Conservation (phyloP, 495 filamentous ascomycete genomes). For the Talaromyces nanjingensis region DNA sequence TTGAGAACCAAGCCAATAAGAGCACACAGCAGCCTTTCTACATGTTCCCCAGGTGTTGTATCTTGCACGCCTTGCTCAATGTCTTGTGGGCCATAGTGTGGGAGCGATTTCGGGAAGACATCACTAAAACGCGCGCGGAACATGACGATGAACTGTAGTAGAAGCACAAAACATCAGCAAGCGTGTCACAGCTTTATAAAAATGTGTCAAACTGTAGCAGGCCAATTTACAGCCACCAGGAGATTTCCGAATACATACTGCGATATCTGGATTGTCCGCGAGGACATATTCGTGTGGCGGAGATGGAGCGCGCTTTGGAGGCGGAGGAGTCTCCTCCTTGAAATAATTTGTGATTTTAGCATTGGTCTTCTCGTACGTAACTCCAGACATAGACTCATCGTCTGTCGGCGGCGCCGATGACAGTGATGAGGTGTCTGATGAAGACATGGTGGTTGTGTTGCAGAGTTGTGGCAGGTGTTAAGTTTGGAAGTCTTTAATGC, state of each 20-base stretch:
- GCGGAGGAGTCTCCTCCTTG: slow-evolving; percentile 49
- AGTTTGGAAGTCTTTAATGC: neutral
- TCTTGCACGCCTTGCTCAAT: slow-evolving; percentile 81
- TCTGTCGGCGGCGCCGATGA: slow-evolving; percentile 52
- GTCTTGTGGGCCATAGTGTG: slow-evolving; percentile 91
- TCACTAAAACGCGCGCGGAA: slow-evolving; percentile 91
- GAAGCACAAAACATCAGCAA: slow-evolving; percentile 31
- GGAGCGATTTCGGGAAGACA: slow-evolving; percentile 74
- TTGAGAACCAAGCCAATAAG: slow-evolving; percentile 83
- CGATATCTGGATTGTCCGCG: slow-evolving; percentile 81
- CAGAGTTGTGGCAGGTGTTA: slow-evolving; percentile 14
- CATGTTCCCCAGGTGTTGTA: slow-evolving; percentile 67
- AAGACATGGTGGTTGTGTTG: slow-evolving; percentile 31
- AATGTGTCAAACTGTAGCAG: slow-evolving; percentile 31
- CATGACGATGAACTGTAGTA: slow-evolving; percentile 85
- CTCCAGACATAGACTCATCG: slow-evolving; percentile 38
- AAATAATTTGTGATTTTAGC: slow-evolving; percentile 40
- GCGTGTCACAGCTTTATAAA: slow-evolving; percentile 20
- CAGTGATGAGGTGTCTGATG: slow-evolving; percentile 49
- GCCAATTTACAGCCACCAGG: slow-evolving; percentile 27
- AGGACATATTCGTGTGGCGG: slow-evolving; percentile 84
- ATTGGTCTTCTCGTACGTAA: slow-evolving; percentile 35
- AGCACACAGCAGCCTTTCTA: slow-evolving; percentile 84
- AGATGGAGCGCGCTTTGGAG: slow-evolving; percentile 68
- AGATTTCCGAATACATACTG: slow-evolving; percentile 54